Conservation (phyloP, 352 stramenopile genomes). For the Phytophthora macrochlamydospora region DNA sequence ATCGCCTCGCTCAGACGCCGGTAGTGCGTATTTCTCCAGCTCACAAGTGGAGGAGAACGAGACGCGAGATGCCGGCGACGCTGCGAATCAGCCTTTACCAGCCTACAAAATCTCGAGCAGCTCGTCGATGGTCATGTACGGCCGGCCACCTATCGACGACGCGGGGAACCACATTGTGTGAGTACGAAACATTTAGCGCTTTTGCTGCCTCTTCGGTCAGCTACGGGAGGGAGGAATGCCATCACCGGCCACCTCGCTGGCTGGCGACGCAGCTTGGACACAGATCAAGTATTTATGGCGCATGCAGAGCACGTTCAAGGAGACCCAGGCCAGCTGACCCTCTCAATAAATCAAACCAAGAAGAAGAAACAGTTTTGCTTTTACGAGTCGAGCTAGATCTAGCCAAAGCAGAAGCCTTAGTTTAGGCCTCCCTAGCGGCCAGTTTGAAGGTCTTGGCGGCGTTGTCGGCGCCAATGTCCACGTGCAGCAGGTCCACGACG, state of each 20-base stretch:
- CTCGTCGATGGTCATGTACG: slow-evolving; percentile 77
- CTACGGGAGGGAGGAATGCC: neutral
- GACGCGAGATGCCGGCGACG: slow-evolving; percentile 17
- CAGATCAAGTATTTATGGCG: slow-evolving; percentile 49
- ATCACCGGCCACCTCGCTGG: slow-evolving; percentile 1
- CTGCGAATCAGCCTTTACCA: slow-evolving; percentile 41
- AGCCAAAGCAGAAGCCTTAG: neutral
- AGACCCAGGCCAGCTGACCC: slow-evolving; percentile 8
- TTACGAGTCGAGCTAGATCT: too few relatives aligned
- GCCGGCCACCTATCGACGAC: slow-evolving; percentile 34
- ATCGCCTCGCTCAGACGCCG: slow-evolving; percentile 61
- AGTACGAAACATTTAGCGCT: slow-evolving; percentile 17
- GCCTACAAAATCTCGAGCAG: slow-evolving; percentile 41
- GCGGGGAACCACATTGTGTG: slow-evolving; percentile 47
- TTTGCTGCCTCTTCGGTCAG: slow-evolving; percentile 15
- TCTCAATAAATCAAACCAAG: slow-evolving; percentile 23
- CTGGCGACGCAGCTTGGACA: slow-evolving; percentile 35
- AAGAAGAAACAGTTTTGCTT: slow-evolving; percentile 32
- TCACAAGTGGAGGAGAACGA: slow-evolving; percentile 49
- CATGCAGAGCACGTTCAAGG: slow-evolving; percentile 21
- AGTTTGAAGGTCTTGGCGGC: slow-evolving; percentile 47
- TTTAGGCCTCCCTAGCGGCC: slow-evolving; percentile 43
- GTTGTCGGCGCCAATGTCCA: slow-evolving; percentile 56
- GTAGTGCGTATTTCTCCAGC: slow-evolving; percentile 65
- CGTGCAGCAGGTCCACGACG: slow-evolving; percentile 66